Evolutionary conservation across 2,329 filamentous ascomycete species (phyloP).

Genomic region (Ophiostoma triangulosporum): DNA sequence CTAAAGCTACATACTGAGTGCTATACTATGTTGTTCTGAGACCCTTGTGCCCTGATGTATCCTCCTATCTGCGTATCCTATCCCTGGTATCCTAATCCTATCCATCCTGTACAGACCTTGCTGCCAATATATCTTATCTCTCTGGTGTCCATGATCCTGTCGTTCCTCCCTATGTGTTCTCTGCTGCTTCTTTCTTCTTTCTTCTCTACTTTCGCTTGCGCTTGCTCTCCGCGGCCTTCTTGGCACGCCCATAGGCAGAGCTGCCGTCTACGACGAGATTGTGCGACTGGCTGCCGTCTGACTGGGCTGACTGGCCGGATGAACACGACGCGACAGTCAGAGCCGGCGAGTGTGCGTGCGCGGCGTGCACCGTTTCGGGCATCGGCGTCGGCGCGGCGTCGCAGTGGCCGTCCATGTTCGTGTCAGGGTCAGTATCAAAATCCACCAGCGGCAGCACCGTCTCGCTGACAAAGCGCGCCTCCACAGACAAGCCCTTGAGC

Average conservation of each 20-base stretch:
- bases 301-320: not conserved
- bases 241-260: not conserved
- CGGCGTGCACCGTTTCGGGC: not conserved
- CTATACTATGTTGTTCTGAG: too few species aligned
- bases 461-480: slow-evolving; percentile 9
- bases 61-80: too few species aligned
- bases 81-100: too few species aligned
- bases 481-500: slow-evolving; percentile 1
- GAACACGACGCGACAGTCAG: not conserved
- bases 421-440: not conserved
- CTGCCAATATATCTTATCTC: too few species aligned
- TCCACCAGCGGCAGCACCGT: not conserved
- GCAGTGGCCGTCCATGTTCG: not conserved
- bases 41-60: too few species aligned
- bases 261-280: slow-evolving; percentile 12
- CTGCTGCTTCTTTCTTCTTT: too few species aligned
- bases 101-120: too few species aligned
- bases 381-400: not conserved
- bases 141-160: too few species aligned
- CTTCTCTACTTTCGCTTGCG: not conserved
- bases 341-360: not conserved
- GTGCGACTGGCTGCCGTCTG: not conserved
- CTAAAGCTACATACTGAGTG: too few species aligned
- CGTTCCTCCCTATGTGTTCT: too few species aligned
- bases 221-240: not conserved